A percentile compares a stretch with the other conserved stretches of the same genome.
Conservation (phyloP, 805 yeast genomes). For the Osmozyma mogii region DNA sequence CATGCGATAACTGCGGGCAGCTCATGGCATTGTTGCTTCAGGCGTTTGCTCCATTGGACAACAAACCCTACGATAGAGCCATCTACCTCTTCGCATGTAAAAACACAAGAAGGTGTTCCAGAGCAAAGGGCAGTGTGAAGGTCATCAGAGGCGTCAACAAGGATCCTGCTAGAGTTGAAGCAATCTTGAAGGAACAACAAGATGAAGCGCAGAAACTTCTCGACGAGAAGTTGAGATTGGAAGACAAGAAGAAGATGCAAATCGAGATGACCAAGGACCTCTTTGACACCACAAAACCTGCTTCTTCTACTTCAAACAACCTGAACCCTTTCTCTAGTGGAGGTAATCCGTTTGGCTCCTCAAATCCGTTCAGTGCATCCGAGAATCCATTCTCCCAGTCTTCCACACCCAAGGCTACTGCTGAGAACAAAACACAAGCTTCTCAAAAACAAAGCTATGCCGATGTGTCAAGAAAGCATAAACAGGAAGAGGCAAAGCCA, state of each 20-base stretch:
- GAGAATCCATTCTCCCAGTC: slow-evolving; percentile 14
- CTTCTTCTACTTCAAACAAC: no score
- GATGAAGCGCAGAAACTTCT: slow-evolving; percentile 22
- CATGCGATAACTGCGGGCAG: slow-evolving; percentile 60
- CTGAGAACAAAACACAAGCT: not conserved
- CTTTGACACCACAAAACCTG: slow-evolving; percentile 16
- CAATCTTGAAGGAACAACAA: slow-evolving; percentile 29
- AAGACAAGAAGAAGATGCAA: slow-evolving; percentile 34
- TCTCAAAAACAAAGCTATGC: slow-evolving; percentile 12
- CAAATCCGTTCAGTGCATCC: slow-evolving; percentile 32
- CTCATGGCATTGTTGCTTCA: slow-evolving; percentile 67
- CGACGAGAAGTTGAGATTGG: slow-evolving; percentile 33
- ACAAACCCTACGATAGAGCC: slow-evolving; percentile 67
- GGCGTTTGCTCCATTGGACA: slow-evolving; percentile 71
- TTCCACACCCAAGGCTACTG: not conserved
- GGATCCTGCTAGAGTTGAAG: slow-evolving; percentile 42
- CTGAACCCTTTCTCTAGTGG: no score
- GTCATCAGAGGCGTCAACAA: slow-evolving; percentile 71
- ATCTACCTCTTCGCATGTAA: slow-evolving; percentile 77
- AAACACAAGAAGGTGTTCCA: slow-evolving; percentile 45
- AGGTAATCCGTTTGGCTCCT: slow-evolving; percentile 25
- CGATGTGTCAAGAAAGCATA: slow-evolving; percentile 13
- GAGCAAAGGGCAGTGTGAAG: slow-evolving; percentile 62
- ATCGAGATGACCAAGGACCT: slow-evolving; percentile 43
- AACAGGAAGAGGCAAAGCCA: slow-evolving; percentile 1